A percentile compares a stretch with the other conserved stretches of the same genome.
Evolutionary conservation across 2,329 filamentous ascomycete species (phyloP).

Genomic region (Hymenoscyphus occultus): DNA sequence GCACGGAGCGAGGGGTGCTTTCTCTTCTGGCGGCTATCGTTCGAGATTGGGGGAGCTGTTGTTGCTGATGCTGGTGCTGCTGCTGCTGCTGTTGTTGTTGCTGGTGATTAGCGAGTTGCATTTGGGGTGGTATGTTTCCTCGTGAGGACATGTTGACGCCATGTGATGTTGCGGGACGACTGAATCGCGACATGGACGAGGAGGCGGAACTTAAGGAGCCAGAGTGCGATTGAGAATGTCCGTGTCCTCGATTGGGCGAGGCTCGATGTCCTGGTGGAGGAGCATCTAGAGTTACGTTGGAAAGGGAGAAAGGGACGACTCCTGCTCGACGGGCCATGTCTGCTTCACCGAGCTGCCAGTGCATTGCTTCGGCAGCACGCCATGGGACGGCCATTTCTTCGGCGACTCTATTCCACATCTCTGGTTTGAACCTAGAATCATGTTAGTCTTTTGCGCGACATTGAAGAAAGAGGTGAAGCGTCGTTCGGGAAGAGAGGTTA

Average conservation of each 20-base stretch:
- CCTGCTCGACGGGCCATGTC: slow-evolving; percentile 94
- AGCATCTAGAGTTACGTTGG: slow-evolving; percentile 51
- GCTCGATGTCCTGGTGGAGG: slow-evolving; percentile 41
- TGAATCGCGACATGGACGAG: slow-evolving; percentile 22
- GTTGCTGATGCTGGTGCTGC: neutral
- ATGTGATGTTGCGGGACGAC: slow-evolving; percentile 28
- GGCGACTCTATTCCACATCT: slow-evolving; percentile 96
- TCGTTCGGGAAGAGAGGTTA: neutral
- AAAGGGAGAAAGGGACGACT: slow-evolving; percentile 77
- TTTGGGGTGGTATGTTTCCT: slow-evolving; percentile 6
- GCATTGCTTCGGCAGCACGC: slow-evolving; percentile 95
- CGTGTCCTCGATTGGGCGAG: slow-evolving; percentile 40
- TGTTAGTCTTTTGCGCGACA: slow-evolving; percentile 18
- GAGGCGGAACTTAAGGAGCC: slow-evolving; percentile 20
- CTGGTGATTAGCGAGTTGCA: too few species aligned
- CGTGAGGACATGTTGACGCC: slow-evolving; percentile 19
- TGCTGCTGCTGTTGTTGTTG: neutral
- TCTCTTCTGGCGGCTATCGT: slow-evolving; percentile 36
- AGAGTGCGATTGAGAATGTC: slow-evolving; percentile 32
- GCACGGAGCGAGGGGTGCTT: slow-evolving; percentile 36
- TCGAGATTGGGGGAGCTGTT: slow-evolving; percentile 19
- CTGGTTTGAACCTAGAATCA: slow-evolving; percentile 76
- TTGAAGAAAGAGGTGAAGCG: neutral
- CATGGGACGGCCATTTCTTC: slow-evolving; percentile 94
- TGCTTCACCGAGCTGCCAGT: slow-evolving; percentile 90